Percentiles rank a stretch among this genome's conserved stretches.
Conservation (phyloP, 495 filamentous ascomycete species). For the Lasiosphaeria hispida region DNA sequence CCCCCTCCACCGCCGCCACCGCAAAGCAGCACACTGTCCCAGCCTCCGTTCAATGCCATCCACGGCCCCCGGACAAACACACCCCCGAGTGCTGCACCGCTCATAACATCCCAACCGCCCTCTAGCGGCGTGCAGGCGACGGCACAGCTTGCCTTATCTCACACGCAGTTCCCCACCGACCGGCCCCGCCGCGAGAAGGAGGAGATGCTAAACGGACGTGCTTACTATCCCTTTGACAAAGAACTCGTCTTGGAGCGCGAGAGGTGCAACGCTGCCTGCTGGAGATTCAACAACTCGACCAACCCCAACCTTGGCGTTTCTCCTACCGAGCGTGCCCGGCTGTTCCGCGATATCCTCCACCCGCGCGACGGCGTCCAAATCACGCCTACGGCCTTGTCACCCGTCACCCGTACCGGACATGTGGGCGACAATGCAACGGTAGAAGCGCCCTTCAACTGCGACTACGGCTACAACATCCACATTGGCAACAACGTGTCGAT, state of each 20-base stretch:
- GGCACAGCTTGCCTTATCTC: constrained; percentile 58
- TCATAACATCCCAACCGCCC: constrained; percentile 31
- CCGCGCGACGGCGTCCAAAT: constrained; percentile 49
- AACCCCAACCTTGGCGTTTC: constrained; percentile 76
- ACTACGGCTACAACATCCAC: constrained; percentile 92
- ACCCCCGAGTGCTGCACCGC: constrained; percentile 31
- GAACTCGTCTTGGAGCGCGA: constrained; percentile 84
- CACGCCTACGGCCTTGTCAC: constrained; percentile 45
- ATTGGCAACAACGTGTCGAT: constrained; percentile 87
- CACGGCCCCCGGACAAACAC: constrained; percentile 48
- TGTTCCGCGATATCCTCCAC: constrained; percentile 71
- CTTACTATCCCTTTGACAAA: constrained; percentile 73
- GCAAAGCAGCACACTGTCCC: constrained; percentile 23
- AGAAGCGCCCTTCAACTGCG: constrained; percentile 87
- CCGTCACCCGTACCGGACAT: constrained; percentile 54
- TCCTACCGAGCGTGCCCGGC: constrained; percentile 71
- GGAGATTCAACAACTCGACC: constrained; percentile 84
- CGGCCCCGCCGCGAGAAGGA: constrained; percentile 73
- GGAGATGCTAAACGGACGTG: constrained; percentile 85
- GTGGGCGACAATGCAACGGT: constrained; percentile 77
- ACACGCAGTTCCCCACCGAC: constrained; percentile 44
- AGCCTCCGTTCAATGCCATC: constrained; percentile 36
- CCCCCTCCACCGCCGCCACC: constrained; percentile 23
- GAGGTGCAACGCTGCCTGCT: constrained; percentile 77
- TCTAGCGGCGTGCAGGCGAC: constrained; percentile 49